Percentiles rank a stretch among this genome's conserved stretches.
Conservation (phyloP, 805 yeast genomes). For the Ogataea pini region DNA sequence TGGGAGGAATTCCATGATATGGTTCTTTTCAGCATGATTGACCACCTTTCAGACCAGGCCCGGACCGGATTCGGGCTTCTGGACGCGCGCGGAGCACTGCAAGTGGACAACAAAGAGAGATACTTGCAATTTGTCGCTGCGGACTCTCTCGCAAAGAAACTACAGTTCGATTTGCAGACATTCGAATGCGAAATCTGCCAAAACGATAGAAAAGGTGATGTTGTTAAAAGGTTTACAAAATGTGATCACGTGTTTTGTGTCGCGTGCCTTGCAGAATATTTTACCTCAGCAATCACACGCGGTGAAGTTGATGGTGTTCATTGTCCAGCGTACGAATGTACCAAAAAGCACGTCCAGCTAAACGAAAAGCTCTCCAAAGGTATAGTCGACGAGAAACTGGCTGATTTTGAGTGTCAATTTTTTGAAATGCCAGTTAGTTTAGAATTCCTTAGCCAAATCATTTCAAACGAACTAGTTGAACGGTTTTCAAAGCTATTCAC, state of each 20-base stretch:
- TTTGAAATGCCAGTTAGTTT: conserved; percentile 44
- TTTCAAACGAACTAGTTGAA: conserved; percentile 26
- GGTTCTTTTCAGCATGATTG: conserved; percentile 46
- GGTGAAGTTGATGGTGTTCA: conserved; percentile 55
- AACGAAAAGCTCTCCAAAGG: conserved; percentile 20
- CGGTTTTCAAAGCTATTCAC: conserved; percentile 43
- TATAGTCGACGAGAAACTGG: conserved; percentile 24
- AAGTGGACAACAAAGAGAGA: background rate
- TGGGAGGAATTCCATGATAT: conserved; percentile 42
- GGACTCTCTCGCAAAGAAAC: conserved; percentile 25
- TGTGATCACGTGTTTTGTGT: conserved; percentile 55
- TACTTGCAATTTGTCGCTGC: conserved; percentile 22
- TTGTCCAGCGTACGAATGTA: conserved; percentile 58
- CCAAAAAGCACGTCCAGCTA: conserved; percentile 27
- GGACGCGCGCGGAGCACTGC: conserved; percentile 9
- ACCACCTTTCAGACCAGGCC: conserved; percentile 35
- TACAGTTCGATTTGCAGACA: conserved; percentile 38
- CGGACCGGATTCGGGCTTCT: conserved; percentile 17
- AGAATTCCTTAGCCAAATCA: conserved; percentile 31
- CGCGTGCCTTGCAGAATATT: conserved; percentile 46
- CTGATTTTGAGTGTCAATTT: conserved; percentile 37
- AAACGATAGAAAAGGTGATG: conserved; percentile 45
- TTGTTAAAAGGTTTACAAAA: conserved; percentile 38
- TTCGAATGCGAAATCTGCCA: conserved; percentile 61
- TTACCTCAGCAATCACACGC: conserved; percentile 40